Evolutionary conservation across 306 rosid genomes (phyloP).

Genomic region (Vicia faba): DNA sequence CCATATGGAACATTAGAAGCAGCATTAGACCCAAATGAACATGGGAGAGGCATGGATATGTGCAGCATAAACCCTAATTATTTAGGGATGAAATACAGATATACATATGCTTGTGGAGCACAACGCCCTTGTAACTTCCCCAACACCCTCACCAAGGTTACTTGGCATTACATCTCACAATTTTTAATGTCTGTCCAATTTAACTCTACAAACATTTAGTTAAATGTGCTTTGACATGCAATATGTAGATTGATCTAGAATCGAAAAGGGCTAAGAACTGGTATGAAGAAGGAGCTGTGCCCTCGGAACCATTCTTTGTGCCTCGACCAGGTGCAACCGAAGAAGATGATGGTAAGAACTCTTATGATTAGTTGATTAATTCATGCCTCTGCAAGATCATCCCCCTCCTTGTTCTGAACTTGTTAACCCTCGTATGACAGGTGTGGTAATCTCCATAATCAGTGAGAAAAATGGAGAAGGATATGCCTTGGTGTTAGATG

Average conservation of each 20-base stretch:
- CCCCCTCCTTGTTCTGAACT: slow-evolving; percentile 17
- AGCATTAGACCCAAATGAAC: slow-evolving; percentile 87
- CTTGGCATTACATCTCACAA: background rate
- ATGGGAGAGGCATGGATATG: slow-evolving; percentile 95
- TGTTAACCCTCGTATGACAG: slow-evolving; percentile 41
- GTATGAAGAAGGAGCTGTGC: slow-evolving; percentile 78
- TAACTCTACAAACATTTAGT: slow-evolving; percentile 11
- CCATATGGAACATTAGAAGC: slow-evolving; percentile 68
- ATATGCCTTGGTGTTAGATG: slow-evolving; percentile 78
- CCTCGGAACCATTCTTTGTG: slow-evolving; percentile 91
- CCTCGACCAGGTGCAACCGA: slow-evolving; percentile 87
- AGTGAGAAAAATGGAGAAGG: slow-evolving; percentile 82
- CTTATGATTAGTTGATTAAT: background rate
- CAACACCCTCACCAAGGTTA: slow-evolving; percentile 88
- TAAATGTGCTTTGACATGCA: slow-evolving; percentile 4
- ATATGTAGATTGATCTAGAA: slow-evolving; percentile 69
- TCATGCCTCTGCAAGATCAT: background rate
- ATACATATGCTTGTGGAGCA: slow-evolving; percentile 97
- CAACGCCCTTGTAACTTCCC: slow-evolving; percentile 94
- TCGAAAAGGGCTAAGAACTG: slow-evolving; percentile 72
- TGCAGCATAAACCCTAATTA: slow-evolving; percentile 81
- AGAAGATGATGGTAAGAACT: slow-evolving; percentile 82
- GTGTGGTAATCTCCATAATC: slow-evolving; percentile 83
- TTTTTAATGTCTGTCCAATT: background rate
- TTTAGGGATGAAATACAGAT: slow-evolving; percentile 79